These are phyloP conservation scores for Blastobotrys buckinghamii DNA, from an alignment of 1,139 yeast genomes.

Conservation along the genomic window DNA sequence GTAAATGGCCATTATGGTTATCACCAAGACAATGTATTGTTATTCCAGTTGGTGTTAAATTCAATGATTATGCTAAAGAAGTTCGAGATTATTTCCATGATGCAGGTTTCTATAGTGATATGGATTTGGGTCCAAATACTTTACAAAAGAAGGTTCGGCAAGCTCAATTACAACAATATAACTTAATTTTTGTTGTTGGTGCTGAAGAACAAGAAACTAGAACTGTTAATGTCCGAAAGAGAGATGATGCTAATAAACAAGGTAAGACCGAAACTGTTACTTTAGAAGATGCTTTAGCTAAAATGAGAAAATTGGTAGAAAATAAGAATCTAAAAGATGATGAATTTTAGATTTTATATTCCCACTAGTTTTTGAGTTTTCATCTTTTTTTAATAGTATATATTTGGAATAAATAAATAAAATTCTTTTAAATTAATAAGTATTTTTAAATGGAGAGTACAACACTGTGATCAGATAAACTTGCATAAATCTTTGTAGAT, in stretches of 20 bases:
- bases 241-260: constrained; percentile 82
- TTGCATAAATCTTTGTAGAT: constrained; percentile 23
- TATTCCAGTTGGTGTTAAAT: constrained; percentile 93
- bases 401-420: background rate
- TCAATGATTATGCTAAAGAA: constrained; percentile 78
- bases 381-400: background rate
- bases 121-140: constrained; percentile 88
- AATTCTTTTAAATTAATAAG: background rate
- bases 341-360: constrained; percentile 15
- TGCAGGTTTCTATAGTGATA: constrained; percentile 81
- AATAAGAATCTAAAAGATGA: constrained; percentile 20
- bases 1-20: constrained; percentile 99
- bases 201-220: constrained; percentile 76
- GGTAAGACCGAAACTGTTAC: constrained; percentile 81
- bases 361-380: no score
- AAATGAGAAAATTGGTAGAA: constrained; percentile 41
- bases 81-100: constrained; percentile 65
- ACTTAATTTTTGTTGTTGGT: constrained; percentile 93
- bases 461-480: constrained; percentile 15
- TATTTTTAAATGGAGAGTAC: constrained; percentile 3
- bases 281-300: constrained; percentile 63
- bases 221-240: constrained; percentile 85
- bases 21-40: constrained; percentile 95
- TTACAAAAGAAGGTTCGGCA: constrained; percentile 94
- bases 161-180: constrained; percentile 88